Percentiles rank a stretch among this genome's conserved stretches.
Evolutionary conservation across 2,329 filamentous ascomycete species (phyloP).

Genomic region (Epichloe sp.): DNA sequence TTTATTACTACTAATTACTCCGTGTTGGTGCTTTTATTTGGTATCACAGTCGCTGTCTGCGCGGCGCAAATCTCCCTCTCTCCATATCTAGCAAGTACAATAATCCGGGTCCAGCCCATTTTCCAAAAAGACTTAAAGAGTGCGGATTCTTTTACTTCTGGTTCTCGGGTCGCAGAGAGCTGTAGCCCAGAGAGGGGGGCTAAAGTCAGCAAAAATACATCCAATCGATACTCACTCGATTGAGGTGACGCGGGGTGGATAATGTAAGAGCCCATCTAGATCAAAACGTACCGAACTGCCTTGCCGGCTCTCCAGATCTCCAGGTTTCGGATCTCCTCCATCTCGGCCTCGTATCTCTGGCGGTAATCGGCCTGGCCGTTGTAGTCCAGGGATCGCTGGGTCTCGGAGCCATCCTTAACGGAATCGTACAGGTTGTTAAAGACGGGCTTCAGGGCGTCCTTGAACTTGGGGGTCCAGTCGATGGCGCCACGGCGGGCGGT

Average conservation of each 20-base stretch:
- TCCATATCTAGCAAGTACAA: conserved; percentile 3
- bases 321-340: conserved; percentile 93
- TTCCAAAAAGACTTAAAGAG: not conserved
- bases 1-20: no score
- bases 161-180: conserved; percentile 75
- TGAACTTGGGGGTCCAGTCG: conserved; percentile 96
- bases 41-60: conserved; percentile 1
- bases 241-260: no score
- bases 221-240: not conserved
- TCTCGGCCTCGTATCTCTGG: conserved; percentile 93
- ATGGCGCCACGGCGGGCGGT: conserved; percentile 96
- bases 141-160: conserved; percentile 44
- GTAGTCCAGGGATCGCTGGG: conserved; percentile 91
- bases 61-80: not conserved
- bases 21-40: not conserved
- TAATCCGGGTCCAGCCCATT: not conserved
- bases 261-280: no score
- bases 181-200: conserved; percentile 15
- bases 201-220: not conserved
- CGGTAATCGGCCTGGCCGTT: conserved; percentile 94
- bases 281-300: conserved; percentile 62
- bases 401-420: conserved; percentile 85
- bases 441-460: conserved; percentile 95
- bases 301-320: conserved; percentile 99
- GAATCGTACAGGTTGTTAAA: conserved; percentile 96